Conservation (phyloP, 2,329 filamentous ascomycete genomes). For the Microdochium nivale region DNA sequence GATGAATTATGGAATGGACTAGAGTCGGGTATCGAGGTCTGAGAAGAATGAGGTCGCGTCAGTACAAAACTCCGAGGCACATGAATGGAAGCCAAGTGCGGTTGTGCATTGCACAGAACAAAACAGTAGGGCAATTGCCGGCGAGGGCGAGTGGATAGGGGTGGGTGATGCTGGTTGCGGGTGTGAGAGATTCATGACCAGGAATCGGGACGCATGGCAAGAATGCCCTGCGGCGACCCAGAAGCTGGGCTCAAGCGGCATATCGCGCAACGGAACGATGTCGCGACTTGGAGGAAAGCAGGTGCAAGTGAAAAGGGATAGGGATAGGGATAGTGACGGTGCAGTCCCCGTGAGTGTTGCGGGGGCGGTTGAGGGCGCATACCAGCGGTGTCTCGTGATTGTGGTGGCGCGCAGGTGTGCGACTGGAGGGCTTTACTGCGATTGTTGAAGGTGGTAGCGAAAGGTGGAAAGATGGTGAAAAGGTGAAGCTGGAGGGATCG, state of each 20-base stretch:
- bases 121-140: background rate
- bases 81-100: background rate
- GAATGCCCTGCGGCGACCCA: background rate
- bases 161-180: background rate
- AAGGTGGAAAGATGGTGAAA: background rate
- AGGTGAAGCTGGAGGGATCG: background rate
- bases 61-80: background rate
- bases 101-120: background rate
- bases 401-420: background rate
- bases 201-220: background rate
- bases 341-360: background rate
- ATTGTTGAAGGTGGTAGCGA: background rate
- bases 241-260: background rate
- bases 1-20: constrained; percentile 26
- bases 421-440: background rate
- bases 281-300: background rate
- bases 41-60: background rate
- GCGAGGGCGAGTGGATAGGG: background rate
- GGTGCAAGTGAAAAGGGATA: background rate
- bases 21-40: background rate
- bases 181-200: background rate
- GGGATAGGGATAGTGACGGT: background rate
- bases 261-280: background rate
- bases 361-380: background rate
- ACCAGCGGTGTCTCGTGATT: background rate